Evolutionary conservation across 768 basidiomycete species (phyloP).

Genomic region (Termitomyces heimii): DNA sequence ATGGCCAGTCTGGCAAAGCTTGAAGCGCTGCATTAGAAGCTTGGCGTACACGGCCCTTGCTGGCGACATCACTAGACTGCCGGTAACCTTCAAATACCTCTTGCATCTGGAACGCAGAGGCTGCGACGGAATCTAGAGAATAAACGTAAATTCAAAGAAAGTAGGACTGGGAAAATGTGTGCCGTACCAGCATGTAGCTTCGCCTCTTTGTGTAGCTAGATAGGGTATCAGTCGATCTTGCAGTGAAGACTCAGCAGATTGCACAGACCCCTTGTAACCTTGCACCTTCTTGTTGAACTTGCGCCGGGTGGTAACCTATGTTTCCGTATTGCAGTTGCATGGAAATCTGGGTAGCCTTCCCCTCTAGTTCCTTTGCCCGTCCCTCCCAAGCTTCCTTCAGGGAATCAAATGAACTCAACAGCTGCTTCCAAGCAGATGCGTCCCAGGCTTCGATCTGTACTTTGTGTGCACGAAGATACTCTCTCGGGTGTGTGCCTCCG

Average conservation of each 20-base stretch:
- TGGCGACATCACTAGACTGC: constrained; percentile 64
- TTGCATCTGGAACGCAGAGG: constrained; percentile 69
- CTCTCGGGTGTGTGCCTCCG: constrained; percentile 57
- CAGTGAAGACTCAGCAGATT: constrained; percentile 9
- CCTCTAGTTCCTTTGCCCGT: constrained; percentile 51
- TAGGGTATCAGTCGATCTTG: constrained; percentile 3
- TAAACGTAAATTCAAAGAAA: background rate
- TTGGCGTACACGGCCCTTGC: constrained; percentile 73
- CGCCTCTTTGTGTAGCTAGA: constrained; percentile 52
- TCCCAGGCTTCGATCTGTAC: constrained; percentile 70
- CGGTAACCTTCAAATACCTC: constrained; percentile 71
- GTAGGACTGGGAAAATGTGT: background rate
- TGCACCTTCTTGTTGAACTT: constrained; percentile 49
- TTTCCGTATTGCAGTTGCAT: constrained; percentile 38
- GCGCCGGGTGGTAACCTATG: constrained; percentile 38
- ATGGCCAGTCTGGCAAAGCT: constrained; percentile 72
- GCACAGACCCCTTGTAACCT: constrained; percentile 53
- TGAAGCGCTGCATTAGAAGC: constrained; percentile 71
- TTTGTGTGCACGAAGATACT: constrained; percentile 62
- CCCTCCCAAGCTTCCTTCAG: constrained; percentile 62
- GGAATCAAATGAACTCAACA: constrained; percentile 53
- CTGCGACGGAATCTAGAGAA: constrained; percentile 53
- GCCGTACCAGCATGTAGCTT: constrained; percentile 44
- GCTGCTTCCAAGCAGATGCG: constrained; percentile 64
- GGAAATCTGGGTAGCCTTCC: constrained; percentile 36